Evolutionary conservation across 371 early-diverging fungal species (phyloP), one percentile per base, ranked within the genome.

Genomic region (Syncephalis fuscata): DNA sequence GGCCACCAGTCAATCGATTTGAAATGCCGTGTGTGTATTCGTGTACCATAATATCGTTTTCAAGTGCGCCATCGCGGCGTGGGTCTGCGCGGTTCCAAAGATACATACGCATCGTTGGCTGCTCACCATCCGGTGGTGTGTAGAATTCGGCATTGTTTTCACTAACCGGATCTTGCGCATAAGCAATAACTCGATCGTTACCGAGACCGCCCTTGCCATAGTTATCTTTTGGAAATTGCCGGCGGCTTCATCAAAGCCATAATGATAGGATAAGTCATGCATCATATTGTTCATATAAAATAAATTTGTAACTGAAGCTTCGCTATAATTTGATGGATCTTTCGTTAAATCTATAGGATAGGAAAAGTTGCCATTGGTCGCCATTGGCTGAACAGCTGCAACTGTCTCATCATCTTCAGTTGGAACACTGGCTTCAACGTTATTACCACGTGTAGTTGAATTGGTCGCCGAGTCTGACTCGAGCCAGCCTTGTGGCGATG

Each of bases 211-310:
- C 70, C 46, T 78, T 74, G 26, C 68, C 75, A 55, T 78, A 68
- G 63, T 96, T 96, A 61, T 80, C 70, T 59, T 88, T 66, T 96
- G 97, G 70, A 96, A 96, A 67, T 96, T 96, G 26, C 97, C 97
- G 17, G 90, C 66, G 48, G 73, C 71, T 61, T 96, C 97, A 60
- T 82, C 78, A 60, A 94, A 96, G 0, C 97, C 97, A 54, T 92
- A 96, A 44, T 74, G 67, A 62, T 88, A 80, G 60, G 76, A 77
- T 59, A 88, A 59, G 53, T 88, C 89, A 64, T 88, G 89, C 40
- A 64, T 62, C 45, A 63, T 75, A 62, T 95, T 95, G 63, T 80
- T 85, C 77, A 81, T 82, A 66, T 93, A 96, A 58, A 96, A 96
- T 44, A 92, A 60, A 62, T n/a, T 96, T 91, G 50, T 80, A 22